Conservation (phyloP, 768 basidiomycete genomes). For the Mycena vitilis region DNA sequence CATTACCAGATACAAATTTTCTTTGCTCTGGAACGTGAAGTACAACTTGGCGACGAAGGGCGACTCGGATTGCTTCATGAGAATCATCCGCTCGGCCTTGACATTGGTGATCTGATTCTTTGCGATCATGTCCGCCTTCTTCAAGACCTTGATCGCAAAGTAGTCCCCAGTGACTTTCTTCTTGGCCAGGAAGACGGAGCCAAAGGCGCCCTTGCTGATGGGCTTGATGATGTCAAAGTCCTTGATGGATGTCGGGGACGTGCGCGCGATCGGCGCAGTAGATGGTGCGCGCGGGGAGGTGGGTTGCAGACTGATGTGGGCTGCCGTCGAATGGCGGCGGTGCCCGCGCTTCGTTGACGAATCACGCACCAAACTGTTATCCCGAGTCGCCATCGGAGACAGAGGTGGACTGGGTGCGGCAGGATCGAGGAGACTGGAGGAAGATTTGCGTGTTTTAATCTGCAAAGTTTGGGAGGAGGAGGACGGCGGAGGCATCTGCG, state of each 20-base stretch:
- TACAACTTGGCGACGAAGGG: conserved; percentile 98
- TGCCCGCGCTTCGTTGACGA: conserved; percentile 66
- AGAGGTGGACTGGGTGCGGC: conserved; percentile 83
- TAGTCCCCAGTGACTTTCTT: conserved; percentile 99
- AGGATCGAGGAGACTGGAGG: conserved; percentile 73
- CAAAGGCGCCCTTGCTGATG: conserved; percentile 98
- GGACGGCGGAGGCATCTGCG: conserved; percentile 34
- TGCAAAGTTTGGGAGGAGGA: conserved; percentile 42
- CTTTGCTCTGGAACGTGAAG: conserved; percentile 99
- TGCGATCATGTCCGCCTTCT: conserved; percentile 99
- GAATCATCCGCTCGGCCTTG: conserved; percentile 98
- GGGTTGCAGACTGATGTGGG: conserved; percentile 70
- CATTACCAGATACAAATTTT: conserved; percentile 98
- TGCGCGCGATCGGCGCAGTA: conserved; percentile 78
- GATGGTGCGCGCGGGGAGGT: conserved; percentile 88
- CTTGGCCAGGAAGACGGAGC: conserved; percentile 97
- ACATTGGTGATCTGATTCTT: conserved; percentile 99
- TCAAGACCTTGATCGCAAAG: conserved; percentile 99
- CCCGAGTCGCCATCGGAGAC: conserved; percentile 63
- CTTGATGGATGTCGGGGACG: conserved; percentile 92
- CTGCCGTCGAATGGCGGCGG: conserved; percentile 80
- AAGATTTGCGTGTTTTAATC: conserved; percentile 74
- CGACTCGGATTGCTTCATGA: conserved; percentile 99
- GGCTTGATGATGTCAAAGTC: conserved; percentile 99
- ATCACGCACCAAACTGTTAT: conserved; percentile 52